Base-by-base conservation (phyloP, 768 basidiomycete species). In the Lactarius trivialis region DNA sequence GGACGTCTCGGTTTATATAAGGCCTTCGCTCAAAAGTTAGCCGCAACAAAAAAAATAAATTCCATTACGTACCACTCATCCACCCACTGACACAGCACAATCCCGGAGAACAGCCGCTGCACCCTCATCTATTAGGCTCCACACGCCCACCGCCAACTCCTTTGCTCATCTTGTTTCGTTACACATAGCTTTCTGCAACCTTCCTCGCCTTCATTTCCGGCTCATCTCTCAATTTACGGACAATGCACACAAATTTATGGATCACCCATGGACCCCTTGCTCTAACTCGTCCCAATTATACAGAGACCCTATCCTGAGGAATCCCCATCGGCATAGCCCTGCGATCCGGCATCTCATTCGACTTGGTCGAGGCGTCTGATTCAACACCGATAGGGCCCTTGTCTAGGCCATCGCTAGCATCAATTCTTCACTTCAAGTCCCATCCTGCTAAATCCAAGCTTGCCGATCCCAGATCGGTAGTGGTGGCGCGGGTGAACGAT, bases 311-410 rank as follows among this genome's bases (percentile, higher is more conserved):
- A n/a, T n/a, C 39, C 36, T 39, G 21, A 41, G 50, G n/a, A 39
- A 32, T 37, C 19, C 2, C 51, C 39, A 19, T 30, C 43, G 33
- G 19, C 32, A 30, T 21, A 17, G 30, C 26, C 21, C 45, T 24
- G 56, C n/a, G 56, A 57, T 39, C 41, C 28, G 43, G 32, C 30
- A 14, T 33, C 28, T 24, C 30, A 53, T 54, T 49, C 56, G 61
- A 48, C 34, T 21, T 8, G 57, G 57, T 41, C 61, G 61, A 58
- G 61, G 28, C 56, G 1, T 54, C 51, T 58, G 61, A 63, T 63
- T 17, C 7, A 58, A 8, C 52, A 24, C 57, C 36, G 61, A 63
- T 63, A 37, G n/a, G 52, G 56, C 26, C 21, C 12, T 28, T 62
- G 57, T 55, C 61, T 55, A 63, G 61, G 28, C 61, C 53, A 39